Conservation (phyloP, 139 green algal genomes). For the Coccomyxa sp. region DNA sequence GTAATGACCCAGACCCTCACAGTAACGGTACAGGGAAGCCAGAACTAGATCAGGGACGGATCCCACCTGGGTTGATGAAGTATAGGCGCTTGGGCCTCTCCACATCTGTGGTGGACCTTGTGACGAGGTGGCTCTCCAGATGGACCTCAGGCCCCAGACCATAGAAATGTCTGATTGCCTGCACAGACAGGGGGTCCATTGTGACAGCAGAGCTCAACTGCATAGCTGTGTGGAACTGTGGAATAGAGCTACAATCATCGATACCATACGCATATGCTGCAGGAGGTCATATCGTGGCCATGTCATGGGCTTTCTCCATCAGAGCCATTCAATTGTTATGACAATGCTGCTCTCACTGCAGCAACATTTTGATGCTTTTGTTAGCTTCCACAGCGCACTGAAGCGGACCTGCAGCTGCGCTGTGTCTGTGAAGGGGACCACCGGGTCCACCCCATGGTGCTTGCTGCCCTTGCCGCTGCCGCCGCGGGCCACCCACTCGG, state of each 20-base stretch:
- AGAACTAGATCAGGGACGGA: not conserved
- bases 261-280: no score
- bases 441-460: constrained; percentile 49
- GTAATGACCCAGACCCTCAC: not conserved
- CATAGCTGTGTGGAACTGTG: no score
- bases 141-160: constrained; percentile 47
- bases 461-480: constrained; percentile 9
- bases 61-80: constrained; percentile 43
- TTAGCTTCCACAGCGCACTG: no score
- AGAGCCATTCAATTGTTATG: no score
- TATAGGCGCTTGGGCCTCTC: constrained; percentile 63
- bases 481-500: constrained; percentile 16
- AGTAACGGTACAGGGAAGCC: not conserved
- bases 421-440: constrained; percentile 45
- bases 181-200: no score
- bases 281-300: no score
- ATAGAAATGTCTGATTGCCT: constrained; percentile 63
- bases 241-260: no score
- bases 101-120: constrained; percentile 23
- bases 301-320: no score
- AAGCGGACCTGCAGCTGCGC: no score
- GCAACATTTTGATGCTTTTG: no score
- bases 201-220: no score
- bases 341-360: no score
- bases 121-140: constrained; percentile 56